Percentiles rank a stretch among this genome's conserved stretches.
These are phyloP conservation scores for Quercus phellos DNA, from an alignment of 331 rosid species.

Conservation along the genomic window DNA sequence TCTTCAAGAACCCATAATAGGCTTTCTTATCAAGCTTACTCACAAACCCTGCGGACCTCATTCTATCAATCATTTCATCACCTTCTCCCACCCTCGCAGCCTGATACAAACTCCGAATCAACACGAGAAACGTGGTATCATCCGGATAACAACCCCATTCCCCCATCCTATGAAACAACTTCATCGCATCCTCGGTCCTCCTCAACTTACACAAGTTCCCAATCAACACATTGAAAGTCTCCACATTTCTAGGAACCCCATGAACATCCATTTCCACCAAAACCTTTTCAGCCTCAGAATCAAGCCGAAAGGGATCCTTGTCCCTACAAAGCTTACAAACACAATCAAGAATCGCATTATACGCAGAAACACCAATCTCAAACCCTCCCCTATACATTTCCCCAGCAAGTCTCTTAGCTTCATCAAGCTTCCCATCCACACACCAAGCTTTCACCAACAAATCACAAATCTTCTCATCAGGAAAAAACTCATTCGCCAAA, in stretches of 20 bases:
- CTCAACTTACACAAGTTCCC: constrained; percentile 74
- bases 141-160: constrained; percentile 76
- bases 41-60: constrained; percentile 69
- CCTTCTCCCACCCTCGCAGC: constrained; percentile 87
- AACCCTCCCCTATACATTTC: constrained; percentile 89
- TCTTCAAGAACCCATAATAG: constrained; percentile 57
- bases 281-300: constrained; percentile 58
- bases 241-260: constrained; percentile 79
- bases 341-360: constrained; percentile 71
- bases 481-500: constrained; percentile 67
- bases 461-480: constrained; percentile 56
- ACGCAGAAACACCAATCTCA: constrained; percentile 56
- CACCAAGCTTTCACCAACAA: constrained; percentile 73
- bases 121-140: constrained; percentile 48
- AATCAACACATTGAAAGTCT: constrained; percentile 75
- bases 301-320: constrained; percentile 64
- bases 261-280: constrained; percentile 59
- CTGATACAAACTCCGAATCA: constrained; percentile 74
- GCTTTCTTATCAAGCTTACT: constrained; percentile 57
- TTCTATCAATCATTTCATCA: constrained; percentile 83
- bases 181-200: constrained; percentile 60
- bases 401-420: constrained; percentile 67
- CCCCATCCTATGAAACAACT: constrained; percentile 52
- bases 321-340: constrained; percentile 60
- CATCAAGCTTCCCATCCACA: constrained; percentile 55